Percentiles rank a stretch among this genome's conserved stretches.
Conservation (phyloP, 2,329 filamentous ascomycete genomes). For the Hymenoscyphus infarciens region DNA sequence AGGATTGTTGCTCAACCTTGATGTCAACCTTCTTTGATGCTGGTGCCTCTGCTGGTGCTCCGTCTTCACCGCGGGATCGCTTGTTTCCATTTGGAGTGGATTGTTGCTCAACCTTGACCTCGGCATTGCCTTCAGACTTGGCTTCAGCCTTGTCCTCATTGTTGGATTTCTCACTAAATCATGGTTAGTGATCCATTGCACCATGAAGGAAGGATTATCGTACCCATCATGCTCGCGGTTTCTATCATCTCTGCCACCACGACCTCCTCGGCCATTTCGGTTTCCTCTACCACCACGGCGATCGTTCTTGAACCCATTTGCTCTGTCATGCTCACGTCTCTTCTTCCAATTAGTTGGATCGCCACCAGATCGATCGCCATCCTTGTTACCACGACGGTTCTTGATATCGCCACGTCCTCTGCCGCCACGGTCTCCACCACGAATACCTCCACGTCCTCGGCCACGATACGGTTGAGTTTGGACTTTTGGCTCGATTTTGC, state of each 20-base stretch:
- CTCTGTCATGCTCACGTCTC: conserved; percentile 59
- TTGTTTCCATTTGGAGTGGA: conserved; percentile 9
- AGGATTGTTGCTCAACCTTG: conserved; percentile 1
- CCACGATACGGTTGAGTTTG: conserved; percentile 14
- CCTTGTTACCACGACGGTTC: background rate
- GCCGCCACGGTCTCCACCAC: conserved; percentile 38
- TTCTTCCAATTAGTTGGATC: conserved; percentile 61
- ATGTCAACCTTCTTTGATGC: conserved; percentile 17
- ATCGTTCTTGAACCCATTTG: conserved; percentile 49
- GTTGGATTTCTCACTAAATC: conserved; percentile 14
- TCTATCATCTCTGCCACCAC: conserved; percentile 40
- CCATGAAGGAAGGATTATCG: background rate
- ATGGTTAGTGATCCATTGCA: conserved; percentile 17
- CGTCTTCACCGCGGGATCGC: no score
- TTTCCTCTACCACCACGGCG: conserved; percentile 31
- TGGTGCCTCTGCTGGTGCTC: conserved; percentile 13
- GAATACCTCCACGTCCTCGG: conserved; percentile 27
- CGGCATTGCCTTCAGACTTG: conserved; percentile 17
- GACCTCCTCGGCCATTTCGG: conserved; percentile 41
- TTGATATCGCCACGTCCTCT: conserved; percentile 13
- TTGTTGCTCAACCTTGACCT: background rate
- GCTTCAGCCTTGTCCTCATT: conserved; percentile 15
- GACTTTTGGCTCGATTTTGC: conserved; percentile 59
- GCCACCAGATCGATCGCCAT: conserved; percentile 10
- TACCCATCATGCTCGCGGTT: conserved; percentile 36